Conservation (phyloP, 2,329 filamentous ascomycete genomes). For the Clarireedia hainanense region DNA sequence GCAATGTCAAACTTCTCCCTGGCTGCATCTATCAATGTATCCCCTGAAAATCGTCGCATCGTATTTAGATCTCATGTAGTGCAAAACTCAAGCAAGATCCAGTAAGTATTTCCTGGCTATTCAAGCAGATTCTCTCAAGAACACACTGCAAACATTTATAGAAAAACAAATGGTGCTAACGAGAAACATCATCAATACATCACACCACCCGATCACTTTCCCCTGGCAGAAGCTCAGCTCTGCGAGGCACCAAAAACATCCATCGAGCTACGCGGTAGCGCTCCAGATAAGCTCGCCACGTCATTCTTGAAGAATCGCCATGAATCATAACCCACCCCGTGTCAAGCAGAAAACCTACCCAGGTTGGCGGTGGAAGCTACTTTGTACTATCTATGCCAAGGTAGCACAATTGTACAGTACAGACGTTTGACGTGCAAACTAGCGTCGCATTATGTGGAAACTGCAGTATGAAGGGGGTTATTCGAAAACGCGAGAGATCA, state of each 20-base stretch:
- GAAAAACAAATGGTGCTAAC: too few species aligned
- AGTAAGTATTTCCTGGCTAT: slow-evolving; percentile 1
- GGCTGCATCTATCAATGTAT: slow-evolving; percentile 6
- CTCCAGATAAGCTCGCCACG: slow-evolving; percentile 8
- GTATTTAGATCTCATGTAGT: slow-evolving; percentile 25
- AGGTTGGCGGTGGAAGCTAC: slow-evolving; percentile 32
- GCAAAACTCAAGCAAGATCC: slow-evolving; percentile 22
- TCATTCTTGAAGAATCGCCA: slow-evolving; percentile 26
- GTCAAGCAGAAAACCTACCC: slow-evolving; percentile 26
- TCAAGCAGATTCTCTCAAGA: too few species aligned
- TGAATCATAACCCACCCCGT: slow-evolving; percentile 27
- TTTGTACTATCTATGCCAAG: slow-evolving; percentile 27
- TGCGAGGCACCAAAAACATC: slow-evolving; percentile 5
- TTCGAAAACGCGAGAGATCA: slow-evolving; percentile 27
- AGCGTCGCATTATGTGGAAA: neutral
- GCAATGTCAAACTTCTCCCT: neutral
- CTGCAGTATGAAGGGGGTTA: slow-evolving; percentile 15
- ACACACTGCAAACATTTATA: too few species aligned
- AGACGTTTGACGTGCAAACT: slow-evolving; percentile 11
- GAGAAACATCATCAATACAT: slow-evolving; percentile 13
- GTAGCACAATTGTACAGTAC: slow-evolving; percentile 25
- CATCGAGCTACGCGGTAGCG: slow-evolving; percentile 12
- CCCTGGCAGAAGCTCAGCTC: slow-evolving; percentile 15
- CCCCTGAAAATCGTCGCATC: slow-evolving; percentile 26
- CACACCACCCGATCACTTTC: slow-evolving; percentile 23